Evolutionary conservation across 2,329 filamentous ascomycete genomes (phyloP), one percentile per base, ranked within the genome.

Genomic region (Diatrype stigma): DNA sequence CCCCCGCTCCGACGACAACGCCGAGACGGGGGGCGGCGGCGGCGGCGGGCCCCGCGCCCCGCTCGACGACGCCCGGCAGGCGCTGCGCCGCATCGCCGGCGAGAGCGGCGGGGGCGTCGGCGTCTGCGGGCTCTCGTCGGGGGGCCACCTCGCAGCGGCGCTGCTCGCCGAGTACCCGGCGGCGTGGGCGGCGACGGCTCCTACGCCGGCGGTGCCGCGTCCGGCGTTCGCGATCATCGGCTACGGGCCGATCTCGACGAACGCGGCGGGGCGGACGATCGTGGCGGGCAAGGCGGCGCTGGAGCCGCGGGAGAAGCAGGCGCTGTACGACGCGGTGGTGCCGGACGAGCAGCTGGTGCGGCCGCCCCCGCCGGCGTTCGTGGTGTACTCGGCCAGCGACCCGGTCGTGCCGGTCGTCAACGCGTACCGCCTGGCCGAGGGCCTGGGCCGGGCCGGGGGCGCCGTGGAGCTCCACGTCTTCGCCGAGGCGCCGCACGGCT

Each of bases 241-340:
- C 11, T 60, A 60, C 47, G 58, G 54, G 7, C 58, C 58, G n/a
- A 60, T 60, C 17, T 60, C 57, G 1, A 60, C 58, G 5, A 60
- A 60, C 26, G 58, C 58, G 11, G 46, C 40, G 26, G 56, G 58
- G 6, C 53, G 54, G 16, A 59, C 56, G 14, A 50, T 60, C 34
- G 42, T 60, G 10, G 47, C 54, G 1, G 44, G 56, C 40, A 60
- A 60, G 48, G 45, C 58, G 3, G 45, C 56, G 7, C 50, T 60
- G 32, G 52, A 52, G n/a, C 58, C 58, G 30, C 56, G 57, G n/a
- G 58, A 51, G 17, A 60, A 60, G 49, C 57, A 60, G 51, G 57
- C 48, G 17, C 50, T 60, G 1, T 60, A 60, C 40, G 51, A 60
- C 37, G 32, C 45, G 32, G 56, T 60, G 5, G 45, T 60, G 26